Evolutionary conservation across 768 basidiomycete genomes (phyloP), one percentile per base, ranked within the genome.

Genomic region (Mycena indigotica): DNA sequence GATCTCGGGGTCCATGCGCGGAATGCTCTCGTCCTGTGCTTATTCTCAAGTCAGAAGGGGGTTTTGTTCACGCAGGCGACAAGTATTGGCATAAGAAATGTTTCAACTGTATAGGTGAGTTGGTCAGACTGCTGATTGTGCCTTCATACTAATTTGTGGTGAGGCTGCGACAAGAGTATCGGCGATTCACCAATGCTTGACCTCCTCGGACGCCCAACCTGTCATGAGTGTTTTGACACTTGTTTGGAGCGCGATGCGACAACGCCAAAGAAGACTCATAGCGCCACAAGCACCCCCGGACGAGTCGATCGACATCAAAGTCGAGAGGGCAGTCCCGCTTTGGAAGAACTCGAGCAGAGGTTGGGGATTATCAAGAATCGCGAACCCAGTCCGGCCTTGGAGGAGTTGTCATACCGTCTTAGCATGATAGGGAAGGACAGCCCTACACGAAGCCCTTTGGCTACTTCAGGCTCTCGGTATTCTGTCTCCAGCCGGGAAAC

Each of bases 1-100:
- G 91, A 28, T 88, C 89, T 1, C 89, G 86, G 66, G 92, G 92
- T 3, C 75, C 77, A 26, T 94, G 92, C 66, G 79, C 83, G 1
- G 69, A 75, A 21, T 94, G 92, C 65, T 73, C 77, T 41, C 82
- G 86, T 48, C 82, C 90, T 4, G 91, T 94, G 21, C 79, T 92
- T 21, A 82, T 84, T 19, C 75, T 93, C 40, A 90, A 86, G 67
- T 79, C 82, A 3, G 91, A 93, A 71, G 92, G 92, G 2, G 84
- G 83, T 3, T 93, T 88, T 61, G 78, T 94, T 40, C 86, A 92
- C 67, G 84, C 83, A 4, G 80, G 81, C 4, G 84, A 83, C 40
- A 80, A 80, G 41, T 82, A 85, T 62, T 94, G 92, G 91, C 92
- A 94, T 67, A 90, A 87, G 70, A 79, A 75, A 45, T 94, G 92